A percentile compares a stretch with the other conserved stretches of the same genome.
Evolutionary conservation across 2,329 filamentous ascomycete genomes (phyloP).

Genomic region (Ophidiomyces ophidiicola): DNA sequence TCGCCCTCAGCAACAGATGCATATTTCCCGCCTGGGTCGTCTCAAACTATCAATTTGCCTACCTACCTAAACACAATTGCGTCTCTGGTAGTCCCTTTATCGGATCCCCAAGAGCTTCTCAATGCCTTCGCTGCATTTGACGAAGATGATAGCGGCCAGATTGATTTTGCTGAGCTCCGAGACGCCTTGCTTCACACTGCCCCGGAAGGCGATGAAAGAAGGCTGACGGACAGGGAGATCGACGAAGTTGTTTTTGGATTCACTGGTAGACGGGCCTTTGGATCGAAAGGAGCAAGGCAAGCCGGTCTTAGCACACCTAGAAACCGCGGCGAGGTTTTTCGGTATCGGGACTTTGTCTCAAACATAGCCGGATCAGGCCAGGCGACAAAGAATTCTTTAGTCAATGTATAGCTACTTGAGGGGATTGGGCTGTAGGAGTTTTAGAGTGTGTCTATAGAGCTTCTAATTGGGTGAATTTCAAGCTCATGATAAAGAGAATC

Average conservation of each 20-base stretch:
- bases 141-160: constrained; percentile 85
- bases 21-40: constrained; percentile 63
- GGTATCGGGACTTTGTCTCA: constrained; percentile 82
- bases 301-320: constrained; percentile 39
- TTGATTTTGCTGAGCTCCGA: constrained; percentile 69
- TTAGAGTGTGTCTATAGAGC: not conserved
- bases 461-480: not conserved
- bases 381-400: constrained; percentile 1
- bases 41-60: constrained; percentile 68
- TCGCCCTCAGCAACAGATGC: constrained; percentile 56
- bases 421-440: not conserved
- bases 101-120: constrained; percentile 64
- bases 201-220: constrained; percentile 56
- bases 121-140: constrained; percentile 93
- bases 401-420: constrained; percentile 3
- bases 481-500: not conserved
- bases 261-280: constrained; percentile 70
- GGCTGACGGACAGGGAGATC: constrained; percentile 58
- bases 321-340: constrained; percentile 76
- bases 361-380: constrained; percentile 45
- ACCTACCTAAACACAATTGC: constrained; percentile 76
- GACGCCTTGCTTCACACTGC: constrained; percentile 73
- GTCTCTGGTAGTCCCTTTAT: constrained; percentile 59
- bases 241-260: constrained; percentile 82
- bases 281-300: constrained; percentile 39